phyloP scores from a whole-genome alignment of 352 stramenopile genomes.

The Globisporangium spinosum region DNA sequence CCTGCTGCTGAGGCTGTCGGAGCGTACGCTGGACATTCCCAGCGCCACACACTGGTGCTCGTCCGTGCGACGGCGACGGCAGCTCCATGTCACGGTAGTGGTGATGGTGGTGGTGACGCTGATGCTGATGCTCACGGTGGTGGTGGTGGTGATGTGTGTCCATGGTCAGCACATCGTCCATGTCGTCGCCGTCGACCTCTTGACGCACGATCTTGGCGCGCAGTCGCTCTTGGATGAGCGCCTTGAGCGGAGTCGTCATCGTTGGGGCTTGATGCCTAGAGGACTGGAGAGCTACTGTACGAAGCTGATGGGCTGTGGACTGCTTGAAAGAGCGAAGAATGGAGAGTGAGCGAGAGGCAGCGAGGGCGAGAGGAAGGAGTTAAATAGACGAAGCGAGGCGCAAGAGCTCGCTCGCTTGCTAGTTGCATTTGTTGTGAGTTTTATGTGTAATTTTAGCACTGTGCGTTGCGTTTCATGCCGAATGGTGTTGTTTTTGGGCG shows the following conservation, averaged over 20 bases:
- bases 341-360: not conserved
- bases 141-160: constrained; percentile 13
- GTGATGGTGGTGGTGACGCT: constrained; percentile 10
- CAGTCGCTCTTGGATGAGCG: constrained; percentile 69
- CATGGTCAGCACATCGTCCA: constrained; percentile 3
- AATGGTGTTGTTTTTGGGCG: not conserved
- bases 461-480: constrained; percentile 1
- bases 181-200: constrained; percentile 22
- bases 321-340: not conserved
- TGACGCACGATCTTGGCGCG: constrained; percentile 61
- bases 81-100: constrained; percentile 4
- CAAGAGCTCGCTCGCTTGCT: not conserved
- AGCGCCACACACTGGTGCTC: not conserved
- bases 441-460: not conserved
- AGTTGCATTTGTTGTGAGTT: not conserved
- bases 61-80: not conserved
- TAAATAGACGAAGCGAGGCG: not conserved
- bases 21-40: not conserved
- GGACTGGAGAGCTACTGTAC: not conserved
- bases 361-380: not conserved
- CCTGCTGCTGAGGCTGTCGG: not conserved
- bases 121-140: not conserved
- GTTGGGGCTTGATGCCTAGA: not conserved
- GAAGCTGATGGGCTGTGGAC: not conserved
- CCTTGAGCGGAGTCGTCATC: constrained; percentile 66